A percentile compares a stretch with the other conserved stretches of the same genome.
These are phyloP conservation scores for Suillus alpinus DNA, from an alignment of 768 basidiomycete genomes.

Conservation along the genomic window DNA sequence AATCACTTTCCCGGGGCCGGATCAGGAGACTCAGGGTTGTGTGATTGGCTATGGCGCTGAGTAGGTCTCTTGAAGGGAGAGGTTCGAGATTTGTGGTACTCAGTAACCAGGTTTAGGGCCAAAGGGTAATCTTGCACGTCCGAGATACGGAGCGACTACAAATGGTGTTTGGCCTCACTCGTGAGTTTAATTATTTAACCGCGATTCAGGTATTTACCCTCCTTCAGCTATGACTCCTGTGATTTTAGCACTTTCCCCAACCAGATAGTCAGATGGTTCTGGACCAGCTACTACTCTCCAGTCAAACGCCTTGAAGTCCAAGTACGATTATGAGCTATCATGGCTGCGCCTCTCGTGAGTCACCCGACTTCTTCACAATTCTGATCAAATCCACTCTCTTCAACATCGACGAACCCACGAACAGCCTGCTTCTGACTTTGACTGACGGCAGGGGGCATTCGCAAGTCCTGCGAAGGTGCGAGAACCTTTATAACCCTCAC, in stretches of 20 bases:
- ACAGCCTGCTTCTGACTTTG: too few species aligned
- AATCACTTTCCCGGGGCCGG: conserved; percentile 56
- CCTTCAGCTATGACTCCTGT: conserved; percentile 47
- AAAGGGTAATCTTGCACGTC: conserved; percentile 82
- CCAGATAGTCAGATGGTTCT: conserved; percentile 45
- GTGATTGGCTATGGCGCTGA: conserved; percentile 26
- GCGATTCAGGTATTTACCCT: not conserved
- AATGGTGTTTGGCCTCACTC: conserved; percentile 87
- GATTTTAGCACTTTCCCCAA: conserved; percentile 59
- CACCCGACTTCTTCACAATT: not conserved
- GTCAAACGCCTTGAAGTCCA: conserved; percentile 42
- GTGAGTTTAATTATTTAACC: conserved; percentile 28
- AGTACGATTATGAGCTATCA: conserved; percentile 61
- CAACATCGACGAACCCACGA: too few species aligned
- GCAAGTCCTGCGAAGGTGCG: too few species aligned
- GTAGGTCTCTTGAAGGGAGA: not conserved
- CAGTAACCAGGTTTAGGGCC: conserved; percentile 72
- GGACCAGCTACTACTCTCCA: conserved; percentile 63
- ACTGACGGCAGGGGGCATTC: too few species aligned
- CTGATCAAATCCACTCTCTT: too few species aligned
- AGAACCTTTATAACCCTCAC: too few species aligned
- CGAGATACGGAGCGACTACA: conserved; percentile 76
- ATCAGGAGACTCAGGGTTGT: conserved; percentile 47
- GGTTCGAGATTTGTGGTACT: not conserved
- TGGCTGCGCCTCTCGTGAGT: conserved; percentile 71